Base-by-base conservation (phyloP, 371 early-diverging fungal genomes). In the Amoeboaphelidium protococcarum region DNA sequence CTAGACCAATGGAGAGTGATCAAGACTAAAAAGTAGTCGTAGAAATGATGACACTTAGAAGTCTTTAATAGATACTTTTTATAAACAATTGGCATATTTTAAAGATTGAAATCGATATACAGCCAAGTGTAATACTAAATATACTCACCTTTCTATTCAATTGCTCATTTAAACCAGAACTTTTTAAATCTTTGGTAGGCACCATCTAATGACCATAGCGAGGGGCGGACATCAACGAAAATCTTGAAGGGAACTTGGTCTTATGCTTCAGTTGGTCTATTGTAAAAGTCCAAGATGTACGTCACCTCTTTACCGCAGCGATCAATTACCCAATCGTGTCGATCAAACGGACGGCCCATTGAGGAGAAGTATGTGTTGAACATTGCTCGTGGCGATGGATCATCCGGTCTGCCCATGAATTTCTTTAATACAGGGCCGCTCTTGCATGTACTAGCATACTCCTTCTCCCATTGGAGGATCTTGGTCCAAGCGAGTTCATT, bases 281-380 rank as follows among this genome's bases (percentile, higher is more conserved):
- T 59, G 54, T 95, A 95, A 58, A 82, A 95, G 52, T 95, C 95
- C 49, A 95, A 89, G 1, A 95, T 74, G 54, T 95, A 95, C 0
- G 78, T 71, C 13, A 90, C 82, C 13, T 70, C 66, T 55, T 73
- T 76, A 3, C 95, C 95, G 53, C 89, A 87, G 23, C 95, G 68
- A 60, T 91, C 88, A 2, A 95, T 76, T 0, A 75, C 74, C 95
- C 95, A 95, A 63, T 95, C 92, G 57, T 95, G 95, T 3, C 92
- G 72, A 56, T 95, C 95, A 59, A 95, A 95, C 0, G 95, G 91
- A 44, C 62, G 63, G 19, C 72, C 71, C 0, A 73, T 62, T 48
- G 74, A 45, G 20, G 49, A 31, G 12, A 54, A 24, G 2, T 48
- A 41, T 2, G 27, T 48, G 19, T 45, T 23, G 21, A 66, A 10